These are phyloP conservation scores for Malus sieversii DNA, from an alignment of 306 rosid genomes.

Conservation along the genomic window DNA sequence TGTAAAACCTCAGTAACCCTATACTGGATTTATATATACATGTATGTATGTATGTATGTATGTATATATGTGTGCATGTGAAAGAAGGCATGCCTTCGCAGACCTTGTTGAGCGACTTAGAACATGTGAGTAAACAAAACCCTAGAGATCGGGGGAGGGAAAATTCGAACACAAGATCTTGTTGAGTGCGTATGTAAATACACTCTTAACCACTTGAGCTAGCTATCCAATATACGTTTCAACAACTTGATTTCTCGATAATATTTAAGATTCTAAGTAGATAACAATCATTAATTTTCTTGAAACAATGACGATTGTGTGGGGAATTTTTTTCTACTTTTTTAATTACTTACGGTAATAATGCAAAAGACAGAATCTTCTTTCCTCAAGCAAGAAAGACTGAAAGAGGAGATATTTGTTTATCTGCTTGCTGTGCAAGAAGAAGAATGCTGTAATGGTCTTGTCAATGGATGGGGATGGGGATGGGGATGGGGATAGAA, in stretches of 20 bases:
- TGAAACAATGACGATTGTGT: neutral
- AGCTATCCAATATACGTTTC: neutral
- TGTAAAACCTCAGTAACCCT: neutral
- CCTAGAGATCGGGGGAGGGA: neutral
- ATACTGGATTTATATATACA: neutral
- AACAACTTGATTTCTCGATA: neutral
- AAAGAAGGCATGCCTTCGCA: too few relatives aligned
- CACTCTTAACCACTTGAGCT: too few relatives aligned
- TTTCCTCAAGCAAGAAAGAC: neutral
- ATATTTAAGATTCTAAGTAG: neutral
- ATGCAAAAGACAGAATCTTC: neutral
- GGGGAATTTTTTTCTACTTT: neutral
- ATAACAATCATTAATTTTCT: neutral
- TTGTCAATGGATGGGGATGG: neutral
- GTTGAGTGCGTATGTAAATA: neutral
- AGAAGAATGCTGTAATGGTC: neutral
- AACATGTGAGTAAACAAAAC: neutral
- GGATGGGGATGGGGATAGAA: neutral
- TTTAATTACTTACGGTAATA: neutral
- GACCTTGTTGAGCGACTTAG: neutral
- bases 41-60: too few relatives aligned
- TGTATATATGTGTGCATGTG: too few relatives aligned
- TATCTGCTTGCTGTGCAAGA: slow-evolving; percentile 7
- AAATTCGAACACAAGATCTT: too few relatives aligned
- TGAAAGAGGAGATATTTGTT: neutral